Conservation (phyloP, 2,329 filamentous ascomycete species). For the Ilyonectria destructans region DNA sequence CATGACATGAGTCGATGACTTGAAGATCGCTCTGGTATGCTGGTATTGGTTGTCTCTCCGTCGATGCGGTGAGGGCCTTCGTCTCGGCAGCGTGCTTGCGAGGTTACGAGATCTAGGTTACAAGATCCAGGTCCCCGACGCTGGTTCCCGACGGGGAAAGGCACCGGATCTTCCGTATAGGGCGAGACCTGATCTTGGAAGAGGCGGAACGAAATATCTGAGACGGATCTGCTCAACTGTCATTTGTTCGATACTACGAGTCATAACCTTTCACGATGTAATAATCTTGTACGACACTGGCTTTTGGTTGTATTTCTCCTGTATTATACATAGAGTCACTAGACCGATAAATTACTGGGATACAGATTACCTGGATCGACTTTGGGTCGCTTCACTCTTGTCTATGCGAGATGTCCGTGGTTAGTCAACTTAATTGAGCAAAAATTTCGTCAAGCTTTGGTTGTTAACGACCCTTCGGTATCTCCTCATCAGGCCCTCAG, state of each 20-base stretch:
- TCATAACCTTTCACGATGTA: not conserved
- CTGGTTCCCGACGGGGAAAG: conserved; percentile 31
- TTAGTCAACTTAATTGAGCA: no score
- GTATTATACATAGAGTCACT: not conserved
- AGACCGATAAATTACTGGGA: not conserved
- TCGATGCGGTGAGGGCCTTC: conserved; percentile 40
- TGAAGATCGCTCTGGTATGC: conserved; percentile 17
- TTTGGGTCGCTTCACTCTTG: not conserved
- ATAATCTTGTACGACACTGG: not conserved
- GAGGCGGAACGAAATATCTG: conserved; percentile 26
- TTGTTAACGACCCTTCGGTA: no score
- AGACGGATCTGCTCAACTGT: not conserved
- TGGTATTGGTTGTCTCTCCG: not conserved
- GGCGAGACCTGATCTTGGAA: conserved; percentile 30
- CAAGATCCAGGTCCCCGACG: conserved; percentile 31
- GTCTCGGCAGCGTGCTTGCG: conserved; percentile 35
- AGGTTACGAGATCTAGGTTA: conserved; percentile 38
- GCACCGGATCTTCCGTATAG: conserved; percentile 41
- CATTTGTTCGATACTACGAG: conserved; percentile 23
- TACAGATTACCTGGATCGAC: not conserved
- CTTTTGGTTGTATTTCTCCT: not conserved
- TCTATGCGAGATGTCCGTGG: not conserved
- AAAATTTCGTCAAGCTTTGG: no score
- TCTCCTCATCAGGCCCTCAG: no score
- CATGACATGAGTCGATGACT: conserved; percentile 16